Base-by-base conservation (phyloP, 148 eudicot genomes). In the Silene uniflora region DNA sequence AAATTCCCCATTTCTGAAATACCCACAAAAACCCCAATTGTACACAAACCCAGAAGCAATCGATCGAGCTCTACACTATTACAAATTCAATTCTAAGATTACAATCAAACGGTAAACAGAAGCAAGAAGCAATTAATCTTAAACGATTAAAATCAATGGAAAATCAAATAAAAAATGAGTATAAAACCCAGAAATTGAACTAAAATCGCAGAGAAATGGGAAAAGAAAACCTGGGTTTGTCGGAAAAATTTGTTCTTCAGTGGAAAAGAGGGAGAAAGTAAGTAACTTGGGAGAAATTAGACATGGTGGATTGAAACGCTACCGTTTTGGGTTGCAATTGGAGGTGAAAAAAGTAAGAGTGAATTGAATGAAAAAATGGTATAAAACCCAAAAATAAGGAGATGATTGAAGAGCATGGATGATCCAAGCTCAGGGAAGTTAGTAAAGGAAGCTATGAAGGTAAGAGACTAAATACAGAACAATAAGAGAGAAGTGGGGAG, bases 181-280 rank as follows among this genome's bases (percentile, higher is more conserved):
- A 35, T 14, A 65, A 27, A 80, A 55, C 76, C 62, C 22, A 24
- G 16, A 8, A 54, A 71, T 75, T 56, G 54, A n/a, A 14, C 47
- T 1, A 54, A 65, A 42, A 9, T 17, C 35, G 21, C n/a, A 12
- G 6, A 13, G 11, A 18, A 24, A 75, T 7, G 70, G 16, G 44
- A 42, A 75, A 62, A 63, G n/a, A 59, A 63, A 63, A 65, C 27
- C 61, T 71, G 39, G 17, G 25, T 16, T 71, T 3, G 12, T 17
- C 62, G 25, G 23, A 2, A 23, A 23, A 12, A 42, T 17, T 19
- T 21, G 27, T 68, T 68, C 17, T 68, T 27, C 17, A 44, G 29
- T 18, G 72, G 10, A 44, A 44, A 54, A 7, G 44, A 17, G 7
- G 14, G 17, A 71, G 23, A 54, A 25, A 52, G 62, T 3, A 21